These are phyloP conservation scores for Aspergillus homomorphus DNA, from an alignment of 495 filamentous ascomycete genomes.

Conservation along the genomic window DNA sequence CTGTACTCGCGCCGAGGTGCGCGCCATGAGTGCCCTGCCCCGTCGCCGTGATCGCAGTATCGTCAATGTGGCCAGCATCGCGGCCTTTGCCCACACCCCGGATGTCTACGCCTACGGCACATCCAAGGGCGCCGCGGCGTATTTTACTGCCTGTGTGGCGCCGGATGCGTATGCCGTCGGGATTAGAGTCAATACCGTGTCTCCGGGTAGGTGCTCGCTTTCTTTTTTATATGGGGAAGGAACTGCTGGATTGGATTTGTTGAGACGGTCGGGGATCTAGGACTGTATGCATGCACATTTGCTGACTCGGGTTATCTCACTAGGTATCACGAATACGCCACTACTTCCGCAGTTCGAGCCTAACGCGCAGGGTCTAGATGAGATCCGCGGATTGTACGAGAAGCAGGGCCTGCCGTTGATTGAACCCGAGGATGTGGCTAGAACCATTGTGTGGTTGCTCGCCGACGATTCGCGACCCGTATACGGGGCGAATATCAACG, in stretches of 20 bases:
- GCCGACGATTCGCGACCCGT: conserved; percentile 7
- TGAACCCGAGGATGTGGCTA: conserved; percentile 7
- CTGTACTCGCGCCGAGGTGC: conserved; percentile 5
- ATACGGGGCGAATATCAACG: conserved; percentile 11
- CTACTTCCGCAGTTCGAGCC: conserved; percentile 3
- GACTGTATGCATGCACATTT: background rate
- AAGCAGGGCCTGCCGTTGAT: background rate
- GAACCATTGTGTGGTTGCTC: conserved; percentile 9
- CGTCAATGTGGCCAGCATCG: conserved; percentile 13
- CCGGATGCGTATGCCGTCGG: conserved; percentile 1
- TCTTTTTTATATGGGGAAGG: background rate
- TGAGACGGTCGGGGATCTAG: too few relatives aligned
- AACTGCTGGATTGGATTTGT: too few relatives aligned
- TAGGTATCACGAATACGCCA: conserved; percentile 9
- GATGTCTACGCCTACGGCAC: conserved; percentile 13
- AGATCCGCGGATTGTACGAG: background rate
- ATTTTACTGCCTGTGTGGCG: conserved; percentile 7
- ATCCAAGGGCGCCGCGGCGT: conserved; percentile 5
- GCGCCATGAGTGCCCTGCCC: conserved; percentile 8
- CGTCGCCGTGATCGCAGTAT: background rate
- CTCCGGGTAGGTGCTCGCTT: conserved; percentile 6
- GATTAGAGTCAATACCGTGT: conserved; percentile 12
- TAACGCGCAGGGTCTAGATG: background rate
- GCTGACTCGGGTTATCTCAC: conserved; percentile 27
- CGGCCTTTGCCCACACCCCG: background rate